Base-by-base conservation (phyloP, 345 rosid species). In the Alliaria petiolata region DNA sequence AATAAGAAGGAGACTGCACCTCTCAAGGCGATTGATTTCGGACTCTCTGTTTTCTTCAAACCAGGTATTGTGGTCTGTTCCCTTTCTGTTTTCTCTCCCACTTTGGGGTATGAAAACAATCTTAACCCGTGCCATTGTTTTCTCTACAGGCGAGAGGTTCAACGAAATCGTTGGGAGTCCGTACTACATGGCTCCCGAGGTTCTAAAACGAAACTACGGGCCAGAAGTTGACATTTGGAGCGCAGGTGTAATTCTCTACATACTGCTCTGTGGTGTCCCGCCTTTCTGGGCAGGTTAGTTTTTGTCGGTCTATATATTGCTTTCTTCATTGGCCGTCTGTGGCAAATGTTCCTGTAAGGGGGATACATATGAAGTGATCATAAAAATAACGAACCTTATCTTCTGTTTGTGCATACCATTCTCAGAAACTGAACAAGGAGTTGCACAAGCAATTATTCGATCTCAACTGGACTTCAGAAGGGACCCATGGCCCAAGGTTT, bases 401-500 rank as follows among this genome's bases (percentile, higher is more conserved):
- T n/a, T 44, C 10, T 52, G 49, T 38, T 67, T 76, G n/a, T n/a
- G n/a, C n/a, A n/a, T n/a, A n/a, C n/a, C n/a, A n/a, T n/a, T n/a
- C n/a, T 73, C 88, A 95, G 99, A 95, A 82, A 91, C 97, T 43
- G 99, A 95, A 70, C 99, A 95, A 80, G 98, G 99, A 76, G 96
- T 95, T 35, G 98, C 98, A 26, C 93, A 85, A 77, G 98, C 96
- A 42, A 92, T 92, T 72, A 85, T 95, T 79, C 83, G 92, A 67
- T 89, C 97, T 25, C 71, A 55, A 20, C 61, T 95, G 42, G 88
- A 91, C 75, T 95, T 95, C 75, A 92, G 85, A 80, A 89, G 97
- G 79, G 99, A 95, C 33, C 99, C 99, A 31, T 95, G 99, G 99
- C 99, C 99, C 42, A 92, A 85, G 82, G 92, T 95, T 75, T 91